These are phyloP conservation scores for Saccharomycopsis capsularis DNA, from an alignment of 805 yeast species.

Conservation along the genomic window DNA sequence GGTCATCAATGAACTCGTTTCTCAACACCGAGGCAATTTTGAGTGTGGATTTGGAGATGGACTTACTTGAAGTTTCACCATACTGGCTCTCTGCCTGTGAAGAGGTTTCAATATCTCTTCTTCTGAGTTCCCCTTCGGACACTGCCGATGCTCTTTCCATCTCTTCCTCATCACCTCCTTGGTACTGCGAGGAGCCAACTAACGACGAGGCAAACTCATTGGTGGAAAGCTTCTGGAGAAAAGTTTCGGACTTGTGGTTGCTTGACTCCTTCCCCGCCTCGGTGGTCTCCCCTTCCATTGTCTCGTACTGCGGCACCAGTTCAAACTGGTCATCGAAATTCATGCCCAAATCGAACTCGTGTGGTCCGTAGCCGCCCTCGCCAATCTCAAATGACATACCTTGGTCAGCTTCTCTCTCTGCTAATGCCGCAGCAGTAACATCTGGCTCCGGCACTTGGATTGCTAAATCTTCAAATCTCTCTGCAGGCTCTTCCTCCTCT, in stretches of 20 bases:
- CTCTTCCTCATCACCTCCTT: slow-evolving; percentile 16
- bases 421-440: not conserved
- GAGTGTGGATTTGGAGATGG: slow-evolving; percentile 41
- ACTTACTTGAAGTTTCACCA: slow-evolving; percentile 21
- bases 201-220: slow-evolving; percentile 16
- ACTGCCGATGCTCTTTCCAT: not conserved
- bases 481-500: not conserved
- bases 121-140: not conserved
- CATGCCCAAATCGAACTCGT: not conserved
- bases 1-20: slow-evolving; percentile 26
- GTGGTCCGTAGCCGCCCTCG: not conserved
- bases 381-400: too few relatives aligned
- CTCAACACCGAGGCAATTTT: slow-evolving; percentile 46
- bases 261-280: not conserved
- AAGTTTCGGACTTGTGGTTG: slow-evolving; percentile 7
- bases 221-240: slow-evolving; percentile 15
- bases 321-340: slow-evolving; percentile 5
- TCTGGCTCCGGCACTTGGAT: not conserved
- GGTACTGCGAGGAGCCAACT: slow-evolving; percentile 19
- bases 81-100: slow-evolving; percentile 17
- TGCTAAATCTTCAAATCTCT: not conserved
- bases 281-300: slow-evolving; percentile 2
- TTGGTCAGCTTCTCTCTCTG: not conserved
- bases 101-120: slow-evolving; percentile 4
- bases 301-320: slow-evolving; percentile 8